Base-by-base conservation (phyloP, 495 filamentous ascomycete genomes). In the Hypoxylon crocopeplum region DNA sequence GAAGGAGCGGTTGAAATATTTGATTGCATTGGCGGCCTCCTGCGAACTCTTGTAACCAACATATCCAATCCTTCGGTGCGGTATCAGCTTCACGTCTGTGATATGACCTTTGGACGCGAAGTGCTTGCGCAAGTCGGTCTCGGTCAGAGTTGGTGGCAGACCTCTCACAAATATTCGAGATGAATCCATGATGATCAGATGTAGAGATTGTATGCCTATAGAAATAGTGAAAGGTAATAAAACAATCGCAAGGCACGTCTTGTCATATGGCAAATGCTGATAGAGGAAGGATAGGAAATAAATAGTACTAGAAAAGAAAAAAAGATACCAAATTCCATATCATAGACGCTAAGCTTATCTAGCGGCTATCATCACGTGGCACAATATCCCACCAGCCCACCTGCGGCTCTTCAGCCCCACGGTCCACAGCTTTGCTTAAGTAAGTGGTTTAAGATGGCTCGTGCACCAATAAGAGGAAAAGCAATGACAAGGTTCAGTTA, bases 1-100 rank as follows among this genome's bases (percentile, higher is more conserved):
- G 73, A 92, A 98, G 56, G 92, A 84, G 67, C 85, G 89, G 77
- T 99, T 92, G 83, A 97, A 96, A 75, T 96, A 96, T 67, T 89
- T 90, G 59, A 93, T 88, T 40, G 94, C 94, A 62, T 85, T 81
- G 37, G 80, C 75, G 41, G 94, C 94, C 63, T 88, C 88, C 57
- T 93, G 84, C 36, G 85, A 78, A 47, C 83, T 90, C 74, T 90
- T 93, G 80, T 93, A 98, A 56, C 94, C 94, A 56, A 99, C 86
- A 80, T 96, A 99, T 61, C 92, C 94, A 76, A 98, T 97, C 50
- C 92, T 83, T 66, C 94, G 84, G 64, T 89, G 83, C 15, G 92
- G 86, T 70, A 97, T 87, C 55, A 96, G 82, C 79, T 93, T 94
- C 52, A 89, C 86, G 77, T 98, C 94, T 40, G 94, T 98, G 68